Percentiles rank a stretch among this genome's conserved stretches.
phyloP scores from a whole-genome alignment of 805 yeast genomes.

The Sungouiella thailandica region DNA sequence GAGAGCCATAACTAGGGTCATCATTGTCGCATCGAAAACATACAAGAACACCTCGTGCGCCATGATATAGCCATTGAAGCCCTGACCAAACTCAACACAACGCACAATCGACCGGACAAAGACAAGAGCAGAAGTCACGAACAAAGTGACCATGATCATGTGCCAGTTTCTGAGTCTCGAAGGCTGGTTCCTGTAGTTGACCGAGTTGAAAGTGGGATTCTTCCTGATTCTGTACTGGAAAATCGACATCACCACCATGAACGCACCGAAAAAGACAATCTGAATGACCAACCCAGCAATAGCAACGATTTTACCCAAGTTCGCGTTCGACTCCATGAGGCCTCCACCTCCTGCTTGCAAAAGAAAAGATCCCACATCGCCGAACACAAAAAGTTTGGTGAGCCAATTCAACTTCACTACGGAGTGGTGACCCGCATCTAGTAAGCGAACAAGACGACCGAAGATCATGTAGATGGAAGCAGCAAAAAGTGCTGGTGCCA shows the following conservation, averaged over 20 bases:
- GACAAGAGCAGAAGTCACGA: conserved; percentile 14
- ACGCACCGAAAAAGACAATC: conserved; percentile 22
- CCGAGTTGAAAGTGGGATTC: not conserved
- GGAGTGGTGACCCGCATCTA: conserved; percentile 13
- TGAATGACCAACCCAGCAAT: conserved; percentile 28
- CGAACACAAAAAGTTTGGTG: conserved; percentile 24
- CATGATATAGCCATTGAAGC: conserved; percentile 19
- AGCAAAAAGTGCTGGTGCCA: conserved; percentile 27
- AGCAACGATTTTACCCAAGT: conserved; percentile 17
- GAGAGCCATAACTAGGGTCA: conserved; percentile 13
- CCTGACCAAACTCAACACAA: conserved; percentile 25
- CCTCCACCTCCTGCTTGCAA: conserved; percentile 31
- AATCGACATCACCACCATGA: conserved; percentile 15
- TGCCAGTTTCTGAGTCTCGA: conserved; percentile 6
- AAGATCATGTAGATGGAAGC: conserved; percentile 28
- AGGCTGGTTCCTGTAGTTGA: not conserved
- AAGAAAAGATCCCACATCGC: conserved; percentile 24
- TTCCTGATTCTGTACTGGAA: conserved; percentile 6
- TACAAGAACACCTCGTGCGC: conserved; percentile 22
- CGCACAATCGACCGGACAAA: conserved; percentile 28
- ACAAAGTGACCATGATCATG: conserved; percentile 3
- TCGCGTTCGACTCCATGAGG: conserved; percentile 14
- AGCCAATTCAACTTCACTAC: conserved; percentile 17
- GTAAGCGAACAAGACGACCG: conserved; percentile 17
- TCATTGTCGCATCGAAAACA: conserved; percentile 23